Evolutionary conservation across 2,329 filamentous ascomycete species (phyloP).

Genomic region (Purpureocillium lavendulum): DNA sequence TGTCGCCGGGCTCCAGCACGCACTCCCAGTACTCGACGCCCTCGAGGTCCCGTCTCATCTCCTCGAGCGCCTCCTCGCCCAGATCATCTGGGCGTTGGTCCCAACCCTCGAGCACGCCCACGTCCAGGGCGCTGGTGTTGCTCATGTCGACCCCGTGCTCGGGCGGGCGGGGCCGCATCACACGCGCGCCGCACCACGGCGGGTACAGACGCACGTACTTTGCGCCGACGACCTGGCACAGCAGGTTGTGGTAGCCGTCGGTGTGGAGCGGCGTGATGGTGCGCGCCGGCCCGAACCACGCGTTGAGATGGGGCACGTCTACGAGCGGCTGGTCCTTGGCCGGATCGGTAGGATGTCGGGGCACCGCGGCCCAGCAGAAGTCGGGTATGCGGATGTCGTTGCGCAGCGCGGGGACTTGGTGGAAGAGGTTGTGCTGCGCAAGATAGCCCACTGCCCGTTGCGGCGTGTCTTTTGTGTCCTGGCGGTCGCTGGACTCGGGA

Average conservation of each 20-base stretch:
- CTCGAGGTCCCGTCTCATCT: constrained; percentile 39
- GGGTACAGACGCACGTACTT: constrained; percentile 91
- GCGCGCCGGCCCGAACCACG: constrained; percentile 82
- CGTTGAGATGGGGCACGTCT: constrained; percentile 66
- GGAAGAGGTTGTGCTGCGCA: constrained; percentile 82
- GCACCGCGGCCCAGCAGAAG: constrained; percentile 68
- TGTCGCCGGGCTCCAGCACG: constrained; percentile 73
- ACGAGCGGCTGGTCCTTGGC: constrained; percentile 30
- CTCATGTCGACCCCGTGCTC: constrained; percentile 80
- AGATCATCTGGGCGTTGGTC: constrained; percentile 28
- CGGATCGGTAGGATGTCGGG: constrained; percentile 37
- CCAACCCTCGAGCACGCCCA: constrained; percentile 61
- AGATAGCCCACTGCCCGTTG: constrained; percentile 63
- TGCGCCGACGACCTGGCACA: constrained; percentile 78
- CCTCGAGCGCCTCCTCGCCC: constrained; percentile 23
- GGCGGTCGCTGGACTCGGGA: background rate
- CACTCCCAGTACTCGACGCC: constrained; percentile 64
- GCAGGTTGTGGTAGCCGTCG: constrained; percentile 87
- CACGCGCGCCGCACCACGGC: constrained; percentile 46
- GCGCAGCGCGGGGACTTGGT: constrained; percentile 69
- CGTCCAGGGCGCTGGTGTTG: constrained; percentile 76
- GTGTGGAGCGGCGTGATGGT: constrained; percentile 93
- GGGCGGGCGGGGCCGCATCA: constrained; percentile 51
- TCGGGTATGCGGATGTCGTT: constrained; percentile 75
- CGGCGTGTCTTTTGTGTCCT: background rate